Evolutionary conservation across 192 early-diverging fungal species (phyloP).

Genomic region (Funneliformis geosporum): DNA sequence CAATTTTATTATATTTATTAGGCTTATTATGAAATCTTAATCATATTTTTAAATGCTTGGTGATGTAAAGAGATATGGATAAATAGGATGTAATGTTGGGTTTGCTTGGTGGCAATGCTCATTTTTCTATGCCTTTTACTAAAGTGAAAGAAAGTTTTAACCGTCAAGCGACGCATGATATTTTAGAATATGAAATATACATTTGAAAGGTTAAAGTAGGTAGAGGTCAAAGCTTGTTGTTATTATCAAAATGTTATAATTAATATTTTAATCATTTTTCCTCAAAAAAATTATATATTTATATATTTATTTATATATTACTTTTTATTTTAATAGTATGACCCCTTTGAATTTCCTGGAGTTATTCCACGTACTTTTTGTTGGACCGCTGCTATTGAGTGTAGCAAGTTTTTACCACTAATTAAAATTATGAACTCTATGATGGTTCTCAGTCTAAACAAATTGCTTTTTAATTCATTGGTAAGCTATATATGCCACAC

Average conservation of each 20-base stretch:
- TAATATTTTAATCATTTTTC: neutral
- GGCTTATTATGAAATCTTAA: neutral
- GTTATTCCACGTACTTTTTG: slow-evolving; percentile 92
- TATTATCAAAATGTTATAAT: neutral
- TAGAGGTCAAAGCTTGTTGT: neutral
- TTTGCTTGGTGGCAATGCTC: slow-evolving; percentile 37
- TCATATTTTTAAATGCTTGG: neutral
- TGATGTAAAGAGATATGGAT: slow-evolving; percentile 7
- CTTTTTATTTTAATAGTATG: slow-evolving; percentile 51
- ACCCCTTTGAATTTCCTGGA: slow-evolving; percentile 91
- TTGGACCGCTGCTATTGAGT: slow-evolving; percentile 74
- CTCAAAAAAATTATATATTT: neutral
- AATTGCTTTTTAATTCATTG: slow-evolving; percentile 41
- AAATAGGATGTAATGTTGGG: slow-evolving; percentile 19
- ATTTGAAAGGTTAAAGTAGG: slow-evolving; percentile 33
- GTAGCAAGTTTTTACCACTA: slow-evolving; percentile 49
- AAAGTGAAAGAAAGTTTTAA: slow-evolving; percentile 99
- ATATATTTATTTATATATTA: slow-evolving; percentile 13
- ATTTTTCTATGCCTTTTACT: slow-evolving; percentile 70
- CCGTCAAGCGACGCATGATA: slow-evolving; percentile 90
- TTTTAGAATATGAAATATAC: slow-evolving; percentile 61
- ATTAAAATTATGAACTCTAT: slow-evolving; percentile 36
- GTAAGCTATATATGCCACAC: slow-evolving; percentile 22
- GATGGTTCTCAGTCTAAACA: slow-evolving; percentile 29
- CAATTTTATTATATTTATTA: neutral